phyloP scores from a whole-genome alignment of 768 basidiomycete genomes.

The button mushroom (Agaricus bisporus) region DNA sequence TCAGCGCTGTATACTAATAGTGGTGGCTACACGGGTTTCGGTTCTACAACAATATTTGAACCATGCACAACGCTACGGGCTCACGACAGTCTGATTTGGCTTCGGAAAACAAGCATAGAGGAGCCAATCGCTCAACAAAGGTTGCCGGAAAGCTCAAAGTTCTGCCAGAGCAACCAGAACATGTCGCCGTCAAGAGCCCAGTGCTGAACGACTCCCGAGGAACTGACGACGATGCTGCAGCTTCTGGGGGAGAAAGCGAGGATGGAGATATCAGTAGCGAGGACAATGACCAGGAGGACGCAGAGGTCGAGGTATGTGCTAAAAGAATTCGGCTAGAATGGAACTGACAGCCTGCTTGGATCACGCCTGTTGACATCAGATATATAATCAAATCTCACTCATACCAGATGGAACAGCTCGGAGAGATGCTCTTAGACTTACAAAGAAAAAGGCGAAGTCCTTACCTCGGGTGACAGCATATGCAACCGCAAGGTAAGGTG shows the following conservation, averaged over 20 bases:
- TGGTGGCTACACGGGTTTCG: background rate
- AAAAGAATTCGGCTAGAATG: background rate
- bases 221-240: constrained; percentile 14
- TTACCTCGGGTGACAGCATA: constrained; percentile 94
- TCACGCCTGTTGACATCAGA: constrained; percentile 33
- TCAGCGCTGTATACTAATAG: background rate
- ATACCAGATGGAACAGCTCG: constrained; percentile 94
- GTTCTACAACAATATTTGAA: background rate
- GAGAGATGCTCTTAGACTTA: constrained; percentile 82
- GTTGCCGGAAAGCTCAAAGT: constrained; percentile 84
- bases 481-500: constrained; percentile 75
- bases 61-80: constrained; percentile 6
- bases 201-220: constrained; percentile 27
- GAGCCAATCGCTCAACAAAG: constrained; percentile 76
- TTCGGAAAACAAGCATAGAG: constrained; percentile 52
- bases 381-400: constrained; percentile 90
- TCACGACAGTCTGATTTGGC: constrained; percentile 1
- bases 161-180: constrained; percentile 77
- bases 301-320: constrained; percentile 53
- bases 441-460: constrained; percentile 91
- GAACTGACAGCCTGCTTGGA: background rate
- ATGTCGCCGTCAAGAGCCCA: constrained; percentile 27
- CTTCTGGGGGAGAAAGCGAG: constrained; percentile 51
- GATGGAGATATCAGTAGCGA: constrained; percentile 64
- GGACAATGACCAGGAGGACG: constrained; percentile 44